Conservation (phyloP, 768 basidiomycete species). For the Daedaleopsis nitida region DNA sequence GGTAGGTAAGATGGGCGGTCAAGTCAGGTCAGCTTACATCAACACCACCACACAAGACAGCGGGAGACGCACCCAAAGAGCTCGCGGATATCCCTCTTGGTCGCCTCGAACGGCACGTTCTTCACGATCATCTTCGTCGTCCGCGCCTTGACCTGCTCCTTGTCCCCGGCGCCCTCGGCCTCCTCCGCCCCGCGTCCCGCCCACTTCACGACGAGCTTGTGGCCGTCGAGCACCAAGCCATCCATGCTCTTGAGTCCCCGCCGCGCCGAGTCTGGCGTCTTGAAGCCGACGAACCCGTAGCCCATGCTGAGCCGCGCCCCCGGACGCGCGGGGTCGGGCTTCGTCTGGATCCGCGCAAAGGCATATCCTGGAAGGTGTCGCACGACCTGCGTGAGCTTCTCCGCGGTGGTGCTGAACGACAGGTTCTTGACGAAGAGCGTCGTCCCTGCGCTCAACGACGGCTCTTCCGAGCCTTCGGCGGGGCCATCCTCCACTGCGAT, state of each 20-base stretch:
- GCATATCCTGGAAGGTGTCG: conserved; percentile 75
- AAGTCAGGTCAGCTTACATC: too few species aligned
- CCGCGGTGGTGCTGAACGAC: conserved; percentile 86
- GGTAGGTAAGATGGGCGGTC: neutral
- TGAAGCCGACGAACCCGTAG: conserved; percentile 95
- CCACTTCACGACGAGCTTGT: conserved; percentile 80
- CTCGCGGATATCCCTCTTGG: conserved; percentile 88
- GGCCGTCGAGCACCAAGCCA: conserved; percentile 85
- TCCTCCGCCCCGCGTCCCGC: conserved; percentile 79
- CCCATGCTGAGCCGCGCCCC: conserved; percentile 81
- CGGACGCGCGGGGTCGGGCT: conserved; percentile 79
- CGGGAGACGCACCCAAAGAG: conserved; percentile 75
- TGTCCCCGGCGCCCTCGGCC: conserved; percentile 44
- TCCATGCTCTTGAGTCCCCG: conserved; percentile 77
- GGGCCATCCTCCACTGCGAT: conserved; percentile 48
- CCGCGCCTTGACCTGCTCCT: conserved; percentile 49
- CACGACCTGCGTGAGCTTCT: conserved; percentile 70
- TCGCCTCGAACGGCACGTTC: conserved; percentile 97
- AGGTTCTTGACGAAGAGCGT: conserved; percentile 96
- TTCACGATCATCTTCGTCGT: conserved; percentile 97
- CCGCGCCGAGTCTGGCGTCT: conserved; percentile 68
- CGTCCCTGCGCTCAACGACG: conserved; percentile 60
- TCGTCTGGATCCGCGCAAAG: conserved; percentile 90
- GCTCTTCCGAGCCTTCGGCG: conserved; percentile 37
- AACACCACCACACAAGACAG: neutral